phyloP scores from a whole-genome alignment of 768 basidiomycete genomes.

The Boletus pseudo-olivaceus region DNA sequence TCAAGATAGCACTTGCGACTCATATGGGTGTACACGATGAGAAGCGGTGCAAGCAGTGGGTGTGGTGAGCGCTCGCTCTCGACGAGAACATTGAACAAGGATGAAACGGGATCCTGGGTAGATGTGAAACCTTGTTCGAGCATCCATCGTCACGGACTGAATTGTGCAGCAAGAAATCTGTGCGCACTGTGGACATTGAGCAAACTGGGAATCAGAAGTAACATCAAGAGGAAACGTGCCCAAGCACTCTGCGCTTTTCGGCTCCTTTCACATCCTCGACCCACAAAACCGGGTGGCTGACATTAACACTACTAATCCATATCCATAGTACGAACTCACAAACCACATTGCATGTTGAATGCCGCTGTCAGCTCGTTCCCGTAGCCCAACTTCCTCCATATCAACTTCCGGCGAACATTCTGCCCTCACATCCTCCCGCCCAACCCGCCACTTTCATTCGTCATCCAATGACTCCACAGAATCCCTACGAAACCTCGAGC shows the following conservation, averaged over 20 bases:
- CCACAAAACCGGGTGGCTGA: not conserved
- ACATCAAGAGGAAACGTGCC: not conserved
- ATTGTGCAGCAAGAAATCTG: not conserved
- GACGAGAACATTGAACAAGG: not conserved
- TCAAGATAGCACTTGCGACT: not conserved
- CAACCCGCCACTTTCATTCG: not conserved
- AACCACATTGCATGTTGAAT: conserved; percentile 10
- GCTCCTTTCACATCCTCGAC: not conserved
- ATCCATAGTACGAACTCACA: not conserved
- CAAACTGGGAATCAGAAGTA: not conserved
- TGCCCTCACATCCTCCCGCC: conserved; percentile 3
- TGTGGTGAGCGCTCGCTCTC: not conserved
- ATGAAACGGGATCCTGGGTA: not conserved
- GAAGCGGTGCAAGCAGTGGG: not conserved
- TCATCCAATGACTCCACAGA: conserved; percentile 55
- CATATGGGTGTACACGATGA: not conserved
- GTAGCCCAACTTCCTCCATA: conserved; percentile 12
- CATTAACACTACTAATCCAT: not conserved
- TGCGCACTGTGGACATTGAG: not conserved
- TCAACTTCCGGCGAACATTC: conserved; percentile 12
- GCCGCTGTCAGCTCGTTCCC: conserved; percentile 19
- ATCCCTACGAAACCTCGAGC: conserved; percentile 75
- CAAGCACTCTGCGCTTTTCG: not conserved
- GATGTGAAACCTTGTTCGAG: not conserved
- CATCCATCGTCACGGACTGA: not conserved